Evolutionary conservation across 305 asterid species (phyloP).

Genomic region (Plantago rigida): DNA sequence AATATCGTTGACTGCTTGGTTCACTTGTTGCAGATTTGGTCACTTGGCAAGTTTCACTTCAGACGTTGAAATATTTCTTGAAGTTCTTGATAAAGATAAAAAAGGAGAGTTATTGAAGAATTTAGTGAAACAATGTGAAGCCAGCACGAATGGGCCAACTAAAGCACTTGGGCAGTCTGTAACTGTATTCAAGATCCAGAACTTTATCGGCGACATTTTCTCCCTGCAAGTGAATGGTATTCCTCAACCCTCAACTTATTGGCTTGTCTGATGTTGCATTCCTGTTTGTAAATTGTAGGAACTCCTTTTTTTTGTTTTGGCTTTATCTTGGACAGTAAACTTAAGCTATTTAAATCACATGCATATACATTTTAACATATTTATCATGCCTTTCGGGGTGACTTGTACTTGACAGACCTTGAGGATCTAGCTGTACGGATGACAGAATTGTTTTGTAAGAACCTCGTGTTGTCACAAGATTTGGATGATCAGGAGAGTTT

Average conservation of each 20-base stretch:
- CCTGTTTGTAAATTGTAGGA: slow-evolving; percentile 2
- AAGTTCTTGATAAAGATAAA: slow-evolving; percentile 46
- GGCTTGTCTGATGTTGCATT: slow-evolving; percentile 20
- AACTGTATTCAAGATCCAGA: slow-evolving; percentile 64
- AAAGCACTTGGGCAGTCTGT: slow-evolving; percentile 75
- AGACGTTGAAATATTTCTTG: slow-evolving; percentile 65
- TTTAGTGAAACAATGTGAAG: slow-evolving; percentile 46
- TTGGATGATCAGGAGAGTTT: slow-evolving; percentile 82
- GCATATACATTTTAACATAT: slow-evolving; percentile 1
- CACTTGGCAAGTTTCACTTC: slow-evolving; percentile 81
- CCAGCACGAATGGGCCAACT: slow-evolving; percentile 33
- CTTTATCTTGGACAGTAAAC: neutral
- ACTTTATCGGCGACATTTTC: slow-evolving; percentile 46
- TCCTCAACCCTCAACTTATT: slow-evolving; percentile 27
- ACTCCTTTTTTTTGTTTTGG: slow-evolving; percentile 15
- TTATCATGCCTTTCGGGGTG: slow-evolving; percentile 20
- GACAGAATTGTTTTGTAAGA: slow-evolving; percentile 61
- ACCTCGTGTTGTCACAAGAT: slow-evolving; percentile 75
- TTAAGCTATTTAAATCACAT: neutral
- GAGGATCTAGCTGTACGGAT: slow-evolving; percentile 61
- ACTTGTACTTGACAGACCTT: slow-evolving; percentile 45
- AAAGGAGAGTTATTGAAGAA: slow-evolving; percentile 50
- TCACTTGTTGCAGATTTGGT: slow-evolving; percentile 66
- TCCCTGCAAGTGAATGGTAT: slow-evolving; percentile 58
- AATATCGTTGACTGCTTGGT: slow-evolving; percentile 22